A percentile compares a stretch with the other conserved stretches of the same genome.
These are phyloP conservation scores for Boletus reticulatus DNA, from an alignment of 768 basidiomycete genomes.

Conservation along the genomic window DNA sequence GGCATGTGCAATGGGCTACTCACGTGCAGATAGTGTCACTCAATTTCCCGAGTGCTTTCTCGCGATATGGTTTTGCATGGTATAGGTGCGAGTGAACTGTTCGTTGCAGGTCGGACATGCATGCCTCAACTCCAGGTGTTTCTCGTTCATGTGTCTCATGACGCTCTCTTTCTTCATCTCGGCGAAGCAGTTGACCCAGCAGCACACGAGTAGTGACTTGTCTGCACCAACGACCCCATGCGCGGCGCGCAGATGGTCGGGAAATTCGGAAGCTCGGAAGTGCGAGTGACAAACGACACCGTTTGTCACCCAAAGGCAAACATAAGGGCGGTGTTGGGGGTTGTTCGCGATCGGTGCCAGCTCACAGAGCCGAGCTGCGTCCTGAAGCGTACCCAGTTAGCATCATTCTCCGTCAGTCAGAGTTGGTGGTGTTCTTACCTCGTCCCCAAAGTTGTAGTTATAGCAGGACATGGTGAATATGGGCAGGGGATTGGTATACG, in stretches of 20 bases:
- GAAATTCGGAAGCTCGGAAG: slow-evolving; percentile 7
- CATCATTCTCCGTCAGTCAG: background rate
- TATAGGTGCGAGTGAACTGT: slow-evolving; percentile 27
- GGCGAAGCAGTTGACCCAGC: slow-evolving; percentile 17
- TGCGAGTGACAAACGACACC: background rate
- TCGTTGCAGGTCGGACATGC: slow-evolving; percentile 18
- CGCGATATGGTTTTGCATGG: slow-evolving; percentile 13
- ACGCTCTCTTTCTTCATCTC: slow-evolving; percentile 30
- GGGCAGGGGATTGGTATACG: background rate
- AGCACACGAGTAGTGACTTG: slow-evolving; percentile 5
- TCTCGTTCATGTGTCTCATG: slow-evolving; percentile 26
- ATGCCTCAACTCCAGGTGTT: slow-evolving; percentile 20
- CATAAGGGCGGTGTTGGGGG: slow-evolving; percentile 7
- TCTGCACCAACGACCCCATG: slow-evolving; percentile 25
- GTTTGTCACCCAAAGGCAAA: slow-evolving; percentile 16
- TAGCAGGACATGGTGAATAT: slow-evolving; percentile 6
- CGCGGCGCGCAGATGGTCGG: slow-evolving; percentile 20
- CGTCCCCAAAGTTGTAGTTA: slow-evolving; percentile 8
- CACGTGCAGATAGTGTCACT: background rate
- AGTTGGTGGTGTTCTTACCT: slow-evolving; percentile 2
- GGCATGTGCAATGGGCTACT: background rate
- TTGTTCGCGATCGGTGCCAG: background rate
- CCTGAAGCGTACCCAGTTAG: slow-evolving; percentile 11
- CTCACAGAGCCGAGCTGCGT: background rate
- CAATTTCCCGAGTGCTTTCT: slow-evolving; percentile 9